Evolutionary conservation across 2,329 filamentous ascomycete species (phyloP).

Genomic region (Aureobasidium subglaciale): DNA sequence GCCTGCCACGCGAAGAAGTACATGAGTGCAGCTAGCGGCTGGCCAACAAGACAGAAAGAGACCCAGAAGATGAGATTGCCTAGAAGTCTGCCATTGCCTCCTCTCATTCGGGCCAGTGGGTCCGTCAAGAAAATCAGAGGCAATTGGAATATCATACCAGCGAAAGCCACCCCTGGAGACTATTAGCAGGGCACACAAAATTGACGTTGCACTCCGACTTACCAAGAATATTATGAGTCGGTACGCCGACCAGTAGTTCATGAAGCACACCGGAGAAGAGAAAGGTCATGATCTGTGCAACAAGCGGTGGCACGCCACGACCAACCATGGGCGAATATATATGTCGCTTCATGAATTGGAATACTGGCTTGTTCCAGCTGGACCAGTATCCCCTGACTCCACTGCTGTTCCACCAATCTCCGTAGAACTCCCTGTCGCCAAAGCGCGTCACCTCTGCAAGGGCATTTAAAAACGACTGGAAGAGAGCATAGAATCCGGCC

Average conservation of each 20-base stretch:
- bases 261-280: slow-evolving; percentile 82
- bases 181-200: slow-evolving; percentile 22
- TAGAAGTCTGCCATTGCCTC: slow-evolving; percentile 66
- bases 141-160: slow-evolving; percentile 89
- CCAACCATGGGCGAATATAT: slow-evolving; percentile 84
- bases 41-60: slow-evolving; percentile 89
- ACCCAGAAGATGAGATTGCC: slow-evolving; percentile 97
- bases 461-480: slow-evolving; percentile 87
- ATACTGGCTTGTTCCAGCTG: slow-evolving; percentile 96
- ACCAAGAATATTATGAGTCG: slow-evolving; percentile 90
- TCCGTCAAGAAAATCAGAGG: slow-evolving; percentile 78
- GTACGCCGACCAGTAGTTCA: slow-evolving; percentile 85
- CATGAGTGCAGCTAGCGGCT: slow-evolving; percentile 82
- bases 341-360: slow-evolving; percentile 92
- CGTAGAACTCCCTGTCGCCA: slow-evolving; percentile 89
- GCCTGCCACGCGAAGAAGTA: slow-evolving; percentile 99
- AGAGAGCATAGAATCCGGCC: slow-evolving; percentile 92
- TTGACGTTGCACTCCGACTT: slow-evolving; percentile 23
- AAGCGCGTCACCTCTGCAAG: slow-evolving; percentile 85
- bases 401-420: slow-evolving; percentile 95
- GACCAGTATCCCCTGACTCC: slow-evolving; percentile 87
- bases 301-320: slow-evolving; percentile 64
- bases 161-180: slow-evolving; percentile 81
- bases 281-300: slow-evolving; percentile 78
- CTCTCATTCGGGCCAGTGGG: slow-evolving; percentile 69